Conservation (phyloP, 2,329 filamentous ascomycete species). For the Chalaropsis thielavioides region DNA sequence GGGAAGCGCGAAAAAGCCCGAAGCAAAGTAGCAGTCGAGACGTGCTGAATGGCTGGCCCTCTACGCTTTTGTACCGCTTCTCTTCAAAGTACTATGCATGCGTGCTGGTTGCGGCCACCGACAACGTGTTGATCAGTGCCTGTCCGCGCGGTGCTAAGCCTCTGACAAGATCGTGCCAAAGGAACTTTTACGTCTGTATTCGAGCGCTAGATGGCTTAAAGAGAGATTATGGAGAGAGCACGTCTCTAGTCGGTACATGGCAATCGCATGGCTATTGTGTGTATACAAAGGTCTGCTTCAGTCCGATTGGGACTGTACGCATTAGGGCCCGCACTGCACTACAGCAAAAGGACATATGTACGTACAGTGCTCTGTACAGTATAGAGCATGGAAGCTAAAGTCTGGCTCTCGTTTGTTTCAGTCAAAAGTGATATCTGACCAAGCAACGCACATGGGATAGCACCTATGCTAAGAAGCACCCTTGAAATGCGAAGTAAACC, state of each 20-base stretch:
- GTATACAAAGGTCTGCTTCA: too few species aligned
- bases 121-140: background rate
- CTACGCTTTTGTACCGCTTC: background rate
- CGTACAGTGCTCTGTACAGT: too few species aligned
- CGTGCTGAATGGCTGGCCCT: background rate
- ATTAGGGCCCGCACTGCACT: background rate
- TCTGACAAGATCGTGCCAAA: background rate
- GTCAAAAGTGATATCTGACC: background rate
- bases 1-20: background rate
- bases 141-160: background rate
- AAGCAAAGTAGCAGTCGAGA: background rate
- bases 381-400: background rate
- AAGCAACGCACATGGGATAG: background rate
- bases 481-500: background rate
- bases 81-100: background rate
- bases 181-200: background rate
- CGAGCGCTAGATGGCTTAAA: background rate
- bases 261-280: too few species aligned
- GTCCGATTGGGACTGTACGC: background rate
- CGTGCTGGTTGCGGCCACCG: background rate
- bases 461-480: background rate
- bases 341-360: background rate
- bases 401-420: background rate
- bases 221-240: too few species aligned
- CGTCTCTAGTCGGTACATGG: too few species aligned